phyloP scores from a whole-genome alignment of 495 filamentous ascomycete genomes.

The Wilcoxina mikolae region DNA sequence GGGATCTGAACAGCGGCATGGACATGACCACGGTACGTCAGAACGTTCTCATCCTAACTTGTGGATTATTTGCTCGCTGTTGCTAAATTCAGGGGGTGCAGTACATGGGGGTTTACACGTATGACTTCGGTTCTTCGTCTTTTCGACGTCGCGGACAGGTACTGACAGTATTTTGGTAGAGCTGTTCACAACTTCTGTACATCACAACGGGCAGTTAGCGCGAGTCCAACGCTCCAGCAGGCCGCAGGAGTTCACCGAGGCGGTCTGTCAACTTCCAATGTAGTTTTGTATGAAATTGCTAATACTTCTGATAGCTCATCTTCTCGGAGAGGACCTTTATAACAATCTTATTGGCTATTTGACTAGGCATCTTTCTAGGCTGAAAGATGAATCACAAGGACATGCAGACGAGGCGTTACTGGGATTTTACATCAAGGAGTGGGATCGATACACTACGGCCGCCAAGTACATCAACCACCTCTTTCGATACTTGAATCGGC shows the following conservation, averaged over 20 bases:
- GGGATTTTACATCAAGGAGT: constrained; percentile 91
- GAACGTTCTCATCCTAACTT: neutral
- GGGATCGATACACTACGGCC: constrained; percentile 86
- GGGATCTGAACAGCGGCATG: constrained; percentile 72
- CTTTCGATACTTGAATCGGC: constrained; percentile 91
- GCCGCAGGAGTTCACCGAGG: constrained; percentile 55
- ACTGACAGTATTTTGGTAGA: constrained; percentile 32
- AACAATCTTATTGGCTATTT: constrained; percentile 76
- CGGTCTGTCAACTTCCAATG: constrained; percentile 37
- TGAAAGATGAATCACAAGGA: constrained; percentile 48
- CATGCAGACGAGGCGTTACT: constrained; percentile 85
- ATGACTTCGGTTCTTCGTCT: constrained; percentile 25
- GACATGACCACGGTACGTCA: constrained; percentile 70
- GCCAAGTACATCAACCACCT: constrained; percentile 95
- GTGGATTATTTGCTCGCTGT: constrained; percentile 21
- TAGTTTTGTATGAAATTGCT: constrained; percentile 17
- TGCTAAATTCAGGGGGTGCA: constrained; percentile 29
- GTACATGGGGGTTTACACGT: constrained; percentile 99
- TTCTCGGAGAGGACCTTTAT: constrained; percentile 93
- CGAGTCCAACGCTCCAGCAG: constrained; percentile 26
- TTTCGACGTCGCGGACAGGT: constrained; percentile 9
- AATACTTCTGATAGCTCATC: constrained; percentile 48
- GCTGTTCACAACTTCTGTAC: constrained; percentile 99
- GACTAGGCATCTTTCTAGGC: constrained; percentile 50
- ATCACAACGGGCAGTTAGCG: constrained; percentile 72